A percentile compares a stretch with the other conserved stretches of the same genome.
Conservation (phyloP, 1,284 basidiomycete species). For the Ustanciosporium gigantosporum region DNA sequence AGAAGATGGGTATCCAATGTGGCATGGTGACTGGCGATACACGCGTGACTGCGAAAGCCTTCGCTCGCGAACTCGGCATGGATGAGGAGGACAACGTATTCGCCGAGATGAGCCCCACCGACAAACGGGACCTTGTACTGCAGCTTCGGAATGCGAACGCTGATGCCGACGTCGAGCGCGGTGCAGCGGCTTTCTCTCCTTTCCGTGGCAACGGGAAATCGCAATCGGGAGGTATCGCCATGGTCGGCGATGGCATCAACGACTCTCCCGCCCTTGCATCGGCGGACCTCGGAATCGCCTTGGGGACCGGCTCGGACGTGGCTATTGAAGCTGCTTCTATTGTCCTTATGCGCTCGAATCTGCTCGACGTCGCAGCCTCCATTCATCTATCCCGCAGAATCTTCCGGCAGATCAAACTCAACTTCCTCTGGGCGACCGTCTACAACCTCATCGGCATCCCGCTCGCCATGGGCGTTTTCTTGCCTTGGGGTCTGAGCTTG, state of each 20-base stretch:
- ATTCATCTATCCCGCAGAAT: constrained; percentile 87
- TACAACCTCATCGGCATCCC: constrained; percentile 95
- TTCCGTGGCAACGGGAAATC: constrained; percentile 16
- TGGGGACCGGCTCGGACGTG: constrained; percentile 92
- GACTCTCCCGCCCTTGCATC: constrained; percentile 95
- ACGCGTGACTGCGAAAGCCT: constrained; percentile 44
- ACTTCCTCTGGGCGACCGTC: constrained; percentile 61
- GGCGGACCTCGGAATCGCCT: constrained; percentile 91
- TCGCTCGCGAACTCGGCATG: constrained; percentile 50
- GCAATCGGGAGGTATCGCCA: constrained; percentile 40
- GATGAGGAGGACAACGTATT: constrained; percentile 43
- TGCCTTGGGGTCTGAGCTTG: constrained; percentile 87
- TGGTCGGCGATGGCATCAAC: constrained; percentile 99
- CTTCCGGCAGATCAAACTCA: constrained; percentile 81
- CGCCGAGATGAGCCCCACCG: constrained; percentile 56
- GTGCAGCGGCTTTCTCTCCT: constrained; percentile 9
- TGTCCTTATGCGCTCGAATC: constrained; percentile 92
- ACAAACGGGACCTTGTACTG: constrained; percentile 52
- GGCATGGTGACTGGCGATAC: constrained; percentile 58
- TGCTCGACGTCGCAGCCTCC: constrained; percentile 94
- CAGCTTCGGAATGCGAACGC: constrained; percentile 62
- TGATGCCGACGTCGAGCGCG: constrained; percentile 18
- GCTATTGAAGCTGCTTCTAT: constrained; percentile 97
- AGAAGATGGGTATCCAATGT: constrained; percentile 51
- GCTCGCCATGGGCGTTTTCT: constrained; percentile 94